Evolutionary conservation across 768 basidiomycete genomes (phyloP).

Genomic region (Lentinus brumalis): DNA sequence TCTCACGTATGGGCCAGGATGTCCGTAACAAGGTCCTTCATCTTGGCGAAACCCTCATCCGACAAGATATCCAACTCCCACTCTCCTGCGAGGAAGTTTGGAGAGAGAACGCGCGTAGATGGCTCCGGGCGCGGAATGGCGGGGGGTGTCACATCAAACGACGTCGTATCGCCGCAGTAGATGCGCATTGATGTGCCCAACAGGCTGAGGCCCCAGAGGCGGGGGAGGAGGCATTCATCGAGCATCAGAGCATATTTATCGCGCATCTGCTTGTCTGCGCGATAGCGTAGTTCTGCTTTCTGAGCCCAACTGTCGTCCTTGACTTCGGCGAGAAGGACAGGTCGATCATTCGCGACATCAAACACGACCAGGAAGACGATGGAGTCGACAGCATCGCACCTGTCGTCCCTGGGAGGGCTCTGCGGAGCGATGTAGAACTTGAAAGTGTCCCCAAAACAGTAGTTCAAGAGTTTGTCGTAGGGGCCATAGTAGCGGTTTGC

Average conservation of each 20-base stretch:
- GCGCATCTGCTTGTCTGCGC: conserved; percentile 37
- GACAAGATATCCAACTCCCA: conserved; percentile 38
- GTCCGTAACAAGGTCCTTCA: conserved; percentile 2
- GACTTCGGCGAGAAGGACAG: conserved; percentile 27
- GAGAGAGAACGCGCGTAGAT: conserved; percentile 20
- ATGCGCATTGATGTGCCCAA: conserved; percentile 41
- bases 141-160: conserved; percentile 28
- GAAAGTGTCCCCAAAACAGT: conserved; percentile 33
- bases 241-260: conserved; percentile 33
- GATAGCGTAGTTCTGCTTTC: conserved; percentile 29
- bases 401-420: conserved; percentile 25
- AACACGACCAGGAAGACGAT: conserved; percentile 22
- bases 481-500: conserved; percentile 41
- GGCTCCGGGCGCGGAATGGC: conserved; percentile 24
- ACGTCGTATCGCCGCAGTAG: conserved; percentile 36
- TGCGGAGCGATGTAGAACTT: conserved; percentile 20
- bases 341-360: conserved; percentile 34
- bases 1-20: neutral
- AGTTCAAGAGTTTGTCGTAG: conserved; percentile 42
- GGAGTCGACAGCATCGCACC: conserved; percentile 30
- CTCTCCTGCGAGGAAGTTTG: conserved; percentile 28
- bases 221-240: conserved; percentile 32
- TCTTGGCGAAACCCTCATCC: conserved; percentile 2
- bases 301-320: conserved; percentile 1
- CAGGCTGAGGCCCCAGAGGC: conserved; percentile 37